phyloP scores from a whole-genome alignment of 306 rosid species.

The Dicorynia guianensis region DNA sequence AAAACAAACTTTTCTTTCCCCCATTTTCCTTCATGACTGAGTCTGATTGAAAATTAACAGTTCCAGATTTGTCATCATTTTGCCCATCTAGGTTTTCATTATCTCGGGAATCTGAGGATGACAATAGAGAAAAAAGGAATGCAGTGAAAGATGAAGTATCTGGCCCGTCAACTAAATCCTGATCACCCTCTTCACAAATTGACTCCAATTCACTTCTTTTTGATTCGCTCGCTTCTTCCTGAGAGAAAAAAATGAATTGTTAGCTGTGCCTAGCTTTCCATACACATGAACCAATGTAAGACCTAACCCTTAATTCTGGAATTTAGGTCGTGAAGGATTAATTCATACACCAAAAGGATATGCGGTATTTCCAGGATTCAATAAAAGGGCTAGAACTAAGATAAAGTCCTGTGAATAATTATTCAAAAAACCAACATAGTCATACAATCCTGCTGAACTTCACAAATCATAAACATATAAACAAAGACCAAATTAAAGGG shows the following conservation, averaged over 20 bases:
- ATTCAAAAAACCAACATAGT: no score
- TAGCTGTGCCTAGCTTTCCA: no score
- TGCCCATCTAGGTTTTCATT: slow-evolving; percentile 43
- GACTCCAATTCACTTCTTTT: slow-evolving; percentile 50
- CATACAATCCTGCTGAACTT: no score
- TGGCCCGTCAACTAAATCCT: slow-evolving; percentile 70
- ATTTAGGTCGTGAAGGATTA: neutral
- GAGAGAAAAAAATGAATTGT: slow-evolving; percentile 22
- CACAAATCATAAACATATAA: no score
- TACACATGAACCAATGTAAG: no score
- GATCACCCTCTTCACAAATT: slow-evolving; percentile 52
- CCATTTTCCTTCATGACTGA: slow-evolving; percentile 56
- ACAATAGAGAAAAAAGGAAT: slow-evolving; percentile 75
- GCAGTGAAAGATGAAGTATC: slow-evolving; percentile 94
- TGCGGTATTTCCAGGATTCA: neutral
- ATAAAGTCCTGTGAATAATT: no score
- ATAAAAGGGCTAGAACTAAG: neutral
- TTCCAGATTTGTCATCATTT: slow-evolving; percentile 50
- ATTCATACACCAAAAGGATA: neutral
- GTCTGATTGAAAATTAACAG: slow-evolving; percentile 39
- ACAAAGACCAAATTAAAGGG: no score
- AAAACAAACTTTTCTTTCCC: slow-evolving; percentile 70
- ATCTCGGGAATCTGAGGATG: slow-evolving; percentile 62
- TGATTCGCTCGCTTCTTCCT: slow-evolving; percentile 66
- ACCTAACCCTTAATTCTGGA: neutral